phyloP scores from a whole-genome alignment of 2,329 filamentous ascomycete species.

The Cladosporium sp. region DNA sequence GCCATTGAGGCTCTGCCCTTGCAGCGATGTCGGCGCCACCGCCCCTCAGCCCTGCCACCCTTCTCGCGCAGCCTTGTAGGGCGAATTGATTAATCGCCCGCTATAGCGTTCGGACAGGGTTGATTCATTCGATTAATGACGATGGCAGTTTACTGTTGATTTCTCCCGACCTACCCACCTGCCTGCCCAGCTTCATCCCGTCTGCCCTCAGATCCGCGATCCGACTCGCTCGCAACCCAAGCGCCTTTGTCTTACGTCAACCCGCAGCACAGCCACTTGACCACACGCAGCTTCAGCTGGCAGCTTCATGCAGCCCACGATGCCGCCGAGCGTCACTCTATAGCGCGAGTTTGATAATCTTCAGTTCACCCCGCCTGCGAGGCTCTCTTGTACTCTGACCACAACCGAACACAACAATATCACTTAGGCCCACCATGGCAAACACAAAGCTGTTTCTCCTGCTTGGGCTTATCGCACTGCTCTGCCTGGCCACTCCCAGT shows the following conservation, averaged over 20 bases:
- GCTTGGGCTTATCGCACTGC: constrained; percentile 22
- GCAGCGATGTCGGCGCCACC: background rate
- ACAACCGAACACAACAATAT: background rate
- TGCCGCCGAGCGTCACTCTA: background rate
- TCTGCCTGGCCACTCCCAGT: constrained; percentile 24
- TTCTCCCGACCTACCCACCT: no score
- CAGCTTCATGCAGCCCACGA: background rate
- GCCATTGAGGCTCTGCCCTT: background rate
- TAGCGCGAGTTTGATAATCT: no score
- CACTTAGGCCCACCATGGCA: constrained; percentile 5
- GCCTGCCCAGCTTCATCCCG: no score
- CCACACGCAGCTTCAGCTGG: background rate
- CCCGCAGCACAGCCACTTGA: constrained; percentile 10
- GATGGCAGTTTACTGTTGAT: no score
- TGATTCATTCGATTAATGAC: no score
- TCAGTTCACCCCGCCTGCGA: background rate
- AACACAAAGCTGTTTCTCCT: constrained; percentile 17
- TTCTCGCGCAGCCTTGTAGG: background rate
- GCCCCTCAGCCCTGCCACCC: background rate
- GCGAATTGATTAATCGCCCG: background rate
- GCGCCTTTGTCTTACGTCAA: constrained; percentile 51
- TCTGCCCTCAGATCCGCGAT: no score
- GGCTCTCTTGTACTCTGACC: background rate
- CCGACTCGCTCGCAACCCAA: no score
- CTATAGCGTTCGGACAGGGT: no score